Evolutionary conservation across 257 asterid genomes (phyloP), one percentile per base, ranked within the genome.

Genomic region (Salvia rosmarinus): DNA sequence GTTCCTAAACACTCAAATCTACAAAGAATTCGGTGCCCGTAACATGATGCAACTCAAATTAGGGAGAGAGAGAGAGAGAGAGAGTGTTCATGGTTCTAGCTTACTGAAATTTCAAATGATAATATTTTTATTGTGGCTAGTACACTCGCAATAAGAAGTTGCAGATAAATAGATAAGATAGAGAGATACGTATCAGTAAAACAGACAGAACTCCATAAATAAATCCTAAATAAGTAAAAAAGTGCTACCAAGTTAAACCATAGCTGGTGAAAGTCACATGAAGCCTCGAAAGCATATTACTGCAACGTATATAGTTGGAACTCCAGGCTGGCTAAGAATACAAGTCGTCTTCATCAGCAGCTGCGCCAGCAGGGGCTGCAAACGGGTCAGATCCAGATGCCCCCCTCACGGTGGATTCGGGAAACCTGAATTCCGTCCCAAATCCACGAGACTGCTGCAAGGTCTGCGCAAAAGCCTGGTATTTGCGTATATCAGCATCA

Each of bases 401-500:
- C 40, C 77, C 75, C 0, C 80, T 78, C 3, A 70, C 76, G 8
- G 80, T 56, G 13, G 86, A 40, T 63, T 82, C 89, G 57, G 87
- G 66, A 23, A 86, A 86, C 50, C 83, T 82, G 60, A 84, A 86
- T 42, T 84, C 86, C 0, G 80, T 59, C 30, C 89, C 87, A 25
- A 86, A 86, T 4, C 89, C 92, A 8, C 92, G 83, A 4, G 89
- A 84, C 73, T 86, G 89, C 76, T 86, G 91, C 85, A 86, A 76
- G 40, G 91, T 84, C 85, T 84, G 87, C 12, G 89, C 92, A 72
- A 86, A 86, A 1, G 89, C 84, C 82, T 84, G 86, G 75, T 86
- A 86, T 69, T 86, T 86, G 74, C 86, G 85, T 21, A 86, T 82
- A 49, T 86, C 89, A 71, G 88, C 84, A 40, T 84, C 88, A 25